Base-by-base conservation (phyloP, 257 asterid species). In the Ophiorrhiza pumila region DNA sequence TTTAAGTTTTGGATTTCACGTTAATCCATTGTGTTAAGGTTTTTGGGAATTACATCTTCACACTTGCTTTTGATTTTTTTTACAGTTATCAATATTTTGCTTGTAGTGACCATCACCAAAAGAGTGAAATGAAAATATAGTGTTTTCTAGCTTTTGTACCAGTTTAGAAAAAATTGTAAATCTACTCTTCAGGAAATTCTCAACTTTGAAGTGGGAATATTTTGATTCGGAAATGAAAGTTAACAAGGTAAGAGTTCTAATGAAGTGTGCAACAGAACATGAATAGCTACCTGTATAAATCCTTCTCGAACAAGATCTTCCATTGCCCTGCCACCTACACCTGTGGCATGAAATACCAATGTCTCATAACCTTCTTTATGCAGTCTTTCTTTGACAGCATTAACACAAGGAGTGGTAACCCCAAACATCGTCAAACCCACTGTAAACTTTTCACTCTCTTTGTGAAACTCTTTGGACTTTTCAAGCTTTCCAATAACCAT, bases 241-340 rank as follows among this genome's bases (percentile, higher is more conserved):
- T 25, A 64, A 63, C 25, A 62, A 9, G 56, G 64, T 49, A 64
- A 27, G 13, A 27, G 2, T 42, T 35, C 61, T 23, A 57, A 17
- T 27, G 35, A 0, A 25, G 58, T 43, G 2, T 5, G 56, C 42
- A 68, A 53, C 7, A 59, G n/a, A 35, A 49, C 35, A 61, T n/a
- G 8, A 27, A 65, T 0, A 25, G 50, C 37, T 81, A 90, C 99
- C 95, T 94, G 92, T 81, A 94, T 90, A 79, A 87, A 84, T 56
- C 97, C 99, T 79, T 82, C 95, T 81, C 77, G 85, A 75, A 91
- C 93, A 80, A 94, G 97, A 83, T 90, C 96, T 83, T 94, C 99
- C 99, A 94, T 94, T 43, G 97, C 99, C 83, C 92, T 92, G 53
- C 97, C 99, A 74, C 99, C 99, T 13, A 93, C 96, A 22, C 99